Conservation (phyloP, 78 protist species). For the Polysphondylium violaceum region DNA sequence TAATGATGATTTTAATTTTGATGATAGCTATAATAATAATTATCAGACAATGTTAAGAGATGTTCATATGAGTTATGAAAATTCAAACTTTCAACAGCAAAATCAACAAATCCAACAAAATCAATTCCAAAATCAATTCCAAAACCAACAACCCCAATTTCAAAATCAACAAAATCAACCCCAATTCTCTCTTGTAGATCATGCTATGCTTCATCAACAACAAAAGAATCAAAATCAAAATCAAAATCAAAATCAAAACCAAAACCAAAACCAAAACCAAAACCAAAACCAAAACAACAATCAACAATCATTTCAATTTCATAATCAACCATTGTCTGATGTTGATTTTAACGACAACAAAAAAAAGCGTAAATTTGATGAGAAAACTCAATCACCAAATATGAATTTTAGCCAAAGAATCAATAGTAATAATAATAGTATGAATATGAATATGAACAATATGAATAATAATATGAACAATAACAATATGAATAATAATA, state of each 20-base stretch:
- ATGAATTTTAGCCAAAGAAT: not conserved
- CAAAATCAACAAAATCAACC: too few relatives aligned
- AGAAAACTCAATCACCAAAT: not conserved
- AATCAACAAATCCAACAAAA: not conserved
- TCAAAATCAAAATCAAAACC: too few relatives aligned
- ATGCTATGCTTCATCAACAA: too few relatives aligned
- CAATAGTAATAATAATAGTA: not conserved
- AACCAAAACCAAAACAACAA: too few relatives aligned
- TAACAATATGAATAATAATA: not conserved
- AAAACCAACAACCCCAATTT: too few relatives aligned
- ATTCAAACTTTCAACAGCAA: not conserved
- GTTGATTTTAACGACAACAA: too few relatives aligned
- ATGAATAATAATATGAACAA: not conserved
- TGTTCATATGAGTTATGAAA: not conserved
- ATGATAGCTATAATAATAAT: conserved; percentile 3
- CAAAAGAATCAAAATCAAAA: too few relatives aligned
- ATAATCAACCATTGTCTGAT: too few relatives aligned
- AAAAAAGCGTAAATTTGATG: too few relatives aligned
- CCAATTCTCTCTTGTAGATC: too few relatives aligned
- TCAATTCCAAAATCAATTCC: not conserved
- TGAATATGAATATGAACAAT: not conserved
- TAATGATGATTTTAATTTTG: not conserved
- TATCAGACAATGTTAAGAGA: not conserved
- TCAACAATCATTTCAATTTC: too few relatives aligned
- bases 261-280: too few relatives aligned